Percentiles rank a stretch among this genome's conserved stretches.
Conservation (phyloP, 345 rosid species). For the Raphanus raphanistrum region DNA sequence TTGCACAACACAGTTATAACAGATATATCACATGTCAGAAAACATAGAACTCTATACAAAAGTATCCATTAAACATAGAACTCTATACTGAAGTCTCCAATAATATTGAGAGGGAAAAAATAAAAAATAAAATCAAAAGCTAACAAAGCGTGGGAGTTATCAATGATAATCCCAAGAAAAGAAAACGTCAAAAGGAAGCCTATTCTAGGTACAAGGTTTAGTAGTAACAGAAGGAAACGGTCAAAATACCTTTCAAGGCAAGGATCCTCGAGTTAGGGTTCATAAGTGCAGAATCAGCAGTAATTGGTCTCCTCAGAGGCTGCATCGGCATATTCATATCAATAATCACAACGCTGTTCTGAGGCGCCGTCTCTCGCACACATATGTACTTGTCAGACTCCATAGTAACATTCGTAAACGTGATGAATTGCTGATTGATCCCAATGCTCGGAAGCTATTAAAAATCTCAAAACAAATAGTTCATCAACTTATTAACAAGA, state of each 20-base stretch:
- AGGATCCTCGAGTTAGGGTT: conserved; percentile 87
- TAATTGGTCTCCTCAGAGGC: conserved; percentile 93
- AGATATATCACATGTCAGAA: neutral
- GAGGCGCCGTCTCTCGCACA: conserved; percentile 96
- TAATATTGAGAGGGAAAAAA: neutral
- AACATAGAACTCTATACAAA: neutral
- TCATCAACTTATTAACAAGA: conserved; percentile 26
- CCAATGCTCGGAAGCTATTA: conserved; percentile 90
- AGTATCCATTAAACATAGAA: neutral
- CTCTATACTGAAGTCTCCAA: neutral
- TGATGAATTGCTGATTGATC: conserved; percentile 80
- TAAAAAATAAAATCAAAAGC: neutral
- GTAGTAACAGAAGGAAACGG: conserved; percentile 12
- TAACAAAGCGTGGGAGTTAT: conserved; percentile 9
- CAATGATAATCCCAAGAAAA: neutral
- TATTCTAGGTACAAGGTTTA: neutral
- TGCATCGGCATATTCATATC: conserved; percentile 97
- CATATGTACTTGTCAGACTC: conserved; percentile 97
- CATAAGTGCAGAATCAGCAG: conserved; percentile 95
- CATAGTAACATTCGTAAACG: conserved; percentile 94
- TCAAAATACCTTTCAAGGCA: conserved; percentile 68
- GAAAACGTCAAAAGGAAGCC: conserved; percentile 24
- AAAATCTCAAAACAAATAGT: too few species aligned
- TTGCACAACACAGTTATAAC: neutral
- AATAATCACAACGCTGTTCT: conserved; percentile 88